phyloP scores from a whole-genome alignment of 306 rosid species.

The Medicago truncatula region DNA sequence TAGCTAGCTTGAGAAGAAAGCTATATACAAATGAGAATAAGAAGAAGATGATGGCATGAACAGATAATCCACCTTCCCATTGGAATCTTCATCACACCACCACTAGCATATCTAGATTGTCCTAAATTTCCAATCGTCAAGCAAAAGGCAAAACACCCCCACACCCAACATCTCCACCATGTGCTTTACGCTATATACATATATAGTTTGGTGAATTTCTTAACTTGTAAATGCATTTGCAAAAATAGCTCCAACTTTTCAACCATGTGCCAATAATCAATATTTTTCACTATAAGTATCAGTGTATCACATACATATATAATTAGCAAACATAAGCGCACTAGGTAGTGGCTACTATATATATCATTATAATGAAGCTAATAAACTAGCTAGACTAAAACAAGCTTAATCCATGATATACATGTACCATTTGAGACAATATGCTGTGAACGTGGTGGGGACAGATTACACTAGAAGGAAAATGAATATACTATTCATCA shows the following conservation, averaged over 20 bases:
- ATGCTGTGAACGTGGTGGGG: conserved; percentile 1
- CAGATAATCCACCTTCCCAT: not conserved
- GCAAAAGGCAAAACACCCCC: conserved; percentile 7
- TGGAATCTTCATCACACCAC: not conserved
- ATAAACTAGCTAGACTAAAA: not conserved
- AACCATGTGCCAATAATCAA: not conserved
- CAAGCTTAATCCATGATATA: not conserved
- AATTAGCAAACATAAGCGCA: not conserved
- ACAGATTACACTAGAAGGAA: conserved; percentile 40
- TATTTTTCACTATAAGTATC: not conserved
- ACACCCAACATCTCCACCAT: not conserved
- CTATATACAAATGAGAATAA: not conserved
- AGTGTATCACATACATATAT: not conserved
- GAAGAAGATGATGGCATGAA: not conserved
- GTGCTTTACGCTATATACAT: conserved; percentile 1
- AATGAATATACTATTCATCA: conserved; percentile 37
- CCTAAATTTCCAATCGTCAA: conserved; percentile 3
- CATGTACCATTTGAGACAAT: not conserved
- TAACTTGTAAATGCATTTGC: not conserved
- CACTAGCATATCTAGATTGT: conserved; percentile 10
- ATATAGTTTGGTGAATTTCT: not conserved
- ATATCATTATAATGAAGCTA: not conserved
- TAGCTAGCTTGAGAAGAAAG: not conserved
- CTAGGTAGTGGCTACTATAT: not conserved
- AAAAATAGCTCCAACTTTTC: not conserved